These are phyloP conservation scores for Linum lewisii DNA, from an alignment of 345 rosid species.

Conservation along the genomic window DNA sequence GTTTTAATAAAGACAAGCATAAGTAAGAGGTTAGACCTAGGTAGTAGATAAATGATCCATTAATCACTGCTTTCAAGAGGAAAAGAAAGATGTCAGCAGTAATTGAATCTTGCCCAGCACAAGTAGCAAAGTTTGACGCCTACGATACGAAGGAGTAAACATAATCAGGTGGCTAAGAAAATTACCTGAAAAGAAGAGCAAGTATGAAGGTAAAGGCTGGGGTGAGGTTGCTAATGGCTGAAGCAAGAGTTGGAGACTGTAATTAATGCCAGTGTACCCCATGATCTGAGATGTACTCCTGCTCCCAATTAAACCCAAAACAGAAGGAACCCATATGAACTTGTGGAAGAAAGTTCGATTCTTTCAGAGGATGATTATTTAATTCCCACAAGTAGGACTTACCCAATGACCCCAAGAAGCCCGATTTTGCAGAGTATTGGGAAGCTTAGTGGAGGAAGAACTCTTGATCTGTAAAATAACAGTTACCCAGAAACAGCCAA, in stretches of 20 bases:
- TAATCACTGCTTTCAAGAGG: background rate
- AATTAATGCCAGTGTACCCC: slow-evolving; percentile 27
- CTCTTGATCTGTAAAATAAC: background rate
- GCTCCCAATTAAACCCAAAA: slow-evolving; percentile 1
- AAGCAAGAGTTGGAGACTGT: slow-evolving; percentile 39
- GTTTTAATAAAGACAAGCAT: background rate
- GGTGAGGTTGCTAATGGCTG: slow-evolving; percentile 37
- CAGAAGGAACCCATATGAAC: background rate
- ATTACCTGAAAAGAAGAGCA: slow-evolving; percentile 18
- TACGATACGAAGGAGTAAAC: too few species aligned
- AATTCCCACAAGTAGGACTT: background rate
- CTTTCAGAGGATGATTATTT: background rate
- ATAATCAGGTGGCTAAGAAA: background rate
- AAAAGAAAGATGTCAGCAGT: background rate
- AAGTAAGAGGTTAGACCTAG: background rate
- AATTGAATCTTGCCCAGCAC: background rate
- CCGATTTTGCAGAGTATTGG: slow-evolving; percentile 13
- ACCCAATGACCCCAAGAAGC: slow-evolving; percentile 29
- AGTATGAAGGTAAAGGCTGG: slow-evolving; percentile 34
- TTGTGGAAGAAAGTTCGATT: background rate
- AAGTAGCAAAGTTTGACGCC: background rate
- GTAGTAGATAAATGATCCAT: background rate
- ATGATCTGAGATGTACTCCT: slow-evolving; percentile 17
- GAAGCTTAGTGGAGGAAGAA: slow-evolving; percentile 4
- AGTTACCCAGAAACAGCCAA: too few species aligned